Conservation (phyloP, 192 early-diverging fungal species). For the Phlyctochytrium bullatum region DNA sequence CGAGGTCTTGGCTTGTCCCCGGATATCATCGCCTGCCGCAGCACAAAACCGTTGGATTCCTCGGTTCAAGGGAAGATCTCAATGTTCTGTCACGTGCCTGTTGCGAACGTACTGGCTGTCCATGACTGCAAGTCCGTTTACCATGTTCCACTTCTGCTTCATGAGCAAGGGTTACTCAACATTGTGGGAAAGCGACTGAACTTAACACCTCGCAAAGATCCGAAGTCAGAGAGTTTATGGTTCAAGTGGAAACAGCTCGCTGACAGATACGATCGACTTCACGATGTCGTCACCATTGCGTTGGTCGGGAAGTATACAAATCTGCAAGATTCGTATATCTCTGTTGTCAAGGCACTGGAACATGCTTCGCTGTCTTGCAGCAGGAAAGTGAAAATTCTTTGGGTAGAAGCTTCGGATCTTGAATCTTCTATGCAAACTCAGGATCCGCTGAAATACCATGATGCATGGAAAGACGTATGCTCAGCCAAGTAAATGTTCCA, state of each 20-base stretch:
- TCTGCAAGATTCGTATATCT: conserved; percentile 95
- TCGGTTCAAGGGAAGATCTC: conserved; percentile 89
- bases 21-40: conserved; percentile 96
- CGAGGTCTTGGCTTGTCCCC: conserved; percentile 92
- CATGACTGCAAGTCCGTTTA: conserved; percentile 96
- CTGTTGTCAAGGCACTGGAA: conserved; percentile 93
- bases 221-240: conserved; percentile 66
- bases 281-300: conserved; percentile 83
- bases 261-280: conserved; percentile 67
- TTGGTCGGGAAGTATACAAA: conserved; percentile 97
- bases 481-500: conserved; percentile 53
- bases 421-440: conserved; percentile 68
- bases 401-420: conserved; percentile 94
- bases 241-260: conserved; percentile 85
- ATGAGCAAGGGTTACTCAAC: conserved; percentile 80
- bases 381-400: conserved; percentile 70
- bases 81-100: conserved; percentile 99
- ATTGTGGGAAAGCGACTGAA: conserved; percentile 79
- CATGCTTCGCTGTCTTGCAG: conserved; percentile 86
- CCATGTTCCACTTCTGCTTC: conserved; percentile 91
- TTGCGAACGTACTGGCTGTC: conserved; percentile 88
- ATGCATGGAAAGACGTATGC: conserved; percentile 90
- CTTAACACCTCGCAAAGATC: conserved; percentile 60
- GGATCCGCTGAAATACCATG: conserved; percentile 92
- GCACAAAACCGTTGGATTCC: conserved; percentile 75